Conservation (phyloP, 2,329 filamentous ascomycete species). For the Diplocarpon mali region DNA sequence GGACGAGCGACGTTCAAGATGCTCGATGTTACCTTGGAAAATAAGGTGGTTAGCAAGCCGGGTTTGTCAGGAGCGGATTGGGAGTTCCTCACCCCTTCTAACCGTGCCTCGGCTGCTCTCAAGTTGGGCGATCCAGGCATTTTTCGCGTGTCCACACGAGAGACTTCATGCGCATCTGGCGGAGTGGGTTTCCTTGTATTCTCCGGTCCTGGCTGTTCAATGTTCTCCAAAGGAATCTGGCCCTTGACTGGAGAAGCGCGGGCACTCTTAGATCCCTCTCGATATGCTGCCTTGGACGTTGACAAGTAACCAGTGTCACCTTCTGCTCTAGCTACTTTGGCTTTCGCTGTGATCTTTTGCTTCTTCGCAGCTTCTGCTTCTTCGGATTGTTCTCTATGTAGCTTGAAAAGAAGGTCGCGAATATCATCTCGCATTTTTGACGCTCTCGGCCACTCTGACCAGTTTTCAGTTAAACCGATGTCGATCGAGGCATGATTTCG, state of each 20-base stretch:
- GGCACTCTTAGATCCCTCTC: background rate
- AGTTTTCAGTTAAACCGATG: constrained; percentile 32
- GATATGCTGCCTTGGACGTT: constrained; percentile 1
- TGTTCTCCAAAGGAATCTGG: too few relatives aligned
- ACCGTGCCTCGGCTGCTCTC: background rate
- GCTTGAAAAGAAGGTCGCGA: constrained; percentile 50
- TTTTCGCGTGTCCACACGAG: too few relatives aligned
- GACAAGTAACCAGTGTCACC: background rate
- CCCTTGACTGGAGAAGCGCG: too few relatives aligned
- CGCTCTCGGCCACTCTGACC: constrained; percentile 31
- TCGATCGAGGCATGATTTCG: background rate
- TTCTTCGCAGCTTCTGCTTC: constrained; percentile 6
- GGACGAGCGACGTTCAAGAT: background rate
- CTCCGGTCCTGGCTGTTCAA: too few relatives aligned
- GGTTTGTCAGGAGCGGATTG: background rate
- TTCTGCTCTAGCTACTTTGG: constrained; percentile 1
- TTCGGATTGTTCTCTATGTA: constrained; percentile 44
- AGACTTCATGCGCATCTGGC: too few relatives aligned
- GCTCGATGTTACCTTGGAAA: background rate
- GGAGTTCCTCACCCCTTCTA: background rate
- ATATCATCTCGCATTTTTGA: constrained; percentile 53
- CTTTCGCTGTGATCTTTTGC: constrained; percentile 1
- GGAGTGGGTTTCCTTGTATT: too few relatives aligned
- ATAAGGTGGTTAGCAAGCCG: background rate
- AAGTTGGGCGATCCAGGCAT: too few relatives aligned